Conservation (phyloP, 177 flowering plant genomes). For the Vitis hybrid region DNA sequence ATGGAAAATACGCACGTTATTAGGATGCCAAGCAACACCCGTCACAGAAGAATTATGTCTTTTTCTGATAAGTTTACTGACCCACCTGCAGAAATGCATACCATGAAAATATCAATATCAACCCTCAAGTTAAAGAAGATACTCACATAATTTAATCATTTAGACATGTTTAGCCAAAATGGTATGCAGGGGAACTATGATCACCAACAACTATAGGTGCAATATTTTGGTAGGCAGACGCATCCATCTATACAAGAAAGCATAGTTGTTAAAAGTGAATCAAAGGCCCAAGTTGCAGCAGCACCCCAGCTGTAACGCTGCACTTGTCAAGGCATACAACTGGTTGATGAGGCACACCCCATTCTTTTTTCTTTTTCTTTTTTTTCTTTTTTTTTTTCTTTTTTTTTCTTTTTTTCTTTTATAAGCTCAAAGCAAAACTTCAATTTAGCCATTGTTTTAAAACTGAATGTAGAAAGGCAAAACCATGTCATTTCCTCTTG, state of each 20-base stretch:
- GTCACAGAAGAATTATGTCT: slow-evolving; percentile 95
- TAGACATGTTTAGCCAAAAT: neutral
- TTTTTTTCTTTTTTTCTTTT: no score
- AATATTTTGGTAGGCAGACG: neutral
- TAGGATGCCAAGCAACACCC: slow-evolving; percentile 99
- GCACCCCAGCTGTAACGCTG: no score
- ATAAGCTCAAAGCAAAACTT: no score
- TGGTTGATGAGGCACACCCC: no score
- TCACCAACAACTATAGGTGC: neutral
- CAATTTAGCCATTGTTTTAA: no score
- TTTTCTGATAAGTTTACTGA: slow-evolving; percentile 93
- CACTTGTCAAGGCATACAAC: no score
- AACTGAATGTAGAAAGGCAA: no score
- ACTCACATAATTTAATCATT: neutral
- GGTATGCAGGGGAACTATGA: neutral
- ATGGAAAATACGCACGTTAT: slow-evolving; percentile 60
- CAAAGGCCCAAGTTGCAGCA: neutral
- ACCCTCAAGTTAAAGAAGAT: neutral
- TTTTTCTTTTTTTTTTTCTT: no score
- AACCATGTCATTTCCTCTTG: no score
- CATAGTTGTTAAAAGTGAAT: neutral
- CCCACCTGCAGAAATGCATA: slow-evolving; percentile 75
- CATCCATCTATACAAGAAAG: neutral
- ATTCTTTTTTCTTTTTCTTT: no score
- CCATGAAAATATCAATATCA: neutral